Conservation (phyloP, 768 basidiomycete species). For the Suillus ampliporus region DNA sequence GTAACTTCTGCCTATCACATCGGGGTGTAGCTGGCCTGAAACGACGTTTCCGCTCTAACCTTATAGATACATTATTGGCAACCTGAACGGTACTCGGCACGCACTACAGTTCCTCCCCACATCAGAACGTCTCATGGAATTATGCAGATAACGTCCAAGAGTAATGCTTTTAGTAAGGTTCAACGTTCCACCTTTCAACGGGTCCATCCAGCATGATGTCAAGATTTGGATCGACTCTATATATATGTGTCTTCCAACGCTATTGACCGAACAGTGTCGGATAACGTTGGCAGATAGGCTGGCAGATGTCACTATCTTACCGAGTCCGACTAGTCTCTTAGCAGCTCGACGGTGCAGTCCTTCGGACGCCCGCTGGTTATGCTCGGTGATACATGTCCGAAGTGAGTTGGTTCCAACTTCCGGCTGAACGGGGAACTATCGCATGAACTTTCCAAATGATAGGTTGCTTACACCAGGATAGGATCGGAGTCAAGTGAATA, state of each 20-base stretch:
- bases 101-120: neutral
- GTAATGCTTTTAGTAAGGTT: conserved; percentile 6
- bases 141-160: neutral
- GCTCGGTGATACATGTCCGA: neutral
- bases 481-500: neutral
- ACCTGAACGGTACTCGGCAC: neutral
- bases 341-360: neutral
- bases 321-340: neutral
- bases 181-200: neutral
- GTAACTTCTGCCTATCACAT: neutral
- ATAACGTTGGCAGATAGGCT: neutral
- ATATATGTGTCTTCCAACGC: conserved; percentile 1
- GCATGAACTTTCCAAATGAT: neutral
- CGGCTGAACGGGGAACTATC: neutral
- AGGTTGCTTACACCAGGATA: neutral
- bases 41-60: neutral
- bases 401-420: neutral
- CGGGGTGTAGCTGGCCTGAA: neutral
- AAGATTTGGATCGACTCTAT: neutral
- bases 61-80: neutral
- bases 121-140: neutral
- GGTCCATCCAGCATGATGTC: conserved; percentile 1
- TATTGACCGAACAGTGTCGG: neutral
- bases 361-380: neutral
- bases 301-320: no score